phyloP scores from a whole-genome alignment of 2,329 filamentous ascomycete genomes.

The Arachnomyces sp. region DNA sequence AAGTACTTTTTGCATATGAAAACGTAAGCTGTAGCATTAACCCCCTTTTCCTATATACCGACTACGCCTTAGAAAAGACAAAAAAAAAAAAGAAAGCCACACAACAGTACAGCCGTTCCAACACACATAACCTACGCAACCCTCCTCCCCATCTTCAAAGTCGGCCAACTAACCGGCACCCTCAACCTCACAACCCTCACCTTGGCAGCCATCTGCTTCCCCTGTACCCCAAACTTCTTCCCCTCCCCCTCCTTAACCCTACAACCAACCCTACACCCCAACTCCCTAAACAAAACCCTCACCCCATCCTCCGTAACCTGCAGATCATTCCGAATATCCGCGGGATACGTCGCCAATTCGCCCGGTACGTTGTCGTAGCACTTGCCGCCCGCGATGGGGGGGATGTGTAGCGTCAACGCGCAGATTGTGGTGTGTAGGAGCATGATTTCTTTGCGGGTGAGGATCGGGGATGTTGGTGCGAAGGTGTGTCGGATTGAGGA shows the following conservation, averaged over 20 bases:
- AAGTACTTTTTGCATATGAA: too few relatives aligned
- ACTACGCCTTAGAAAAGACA: too few relatives aligned
- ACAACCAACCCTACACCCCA: constrained; percentile 38
- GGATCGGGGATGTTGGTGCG: constrained; percentile 27
- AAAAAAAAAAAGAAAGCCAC: too few relatives aligned
- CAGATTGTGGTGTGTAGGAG: constrained; percentile 39
- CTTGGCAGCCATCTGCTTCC: constrained; percentile 48
- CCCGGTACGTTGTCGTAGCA: constrained; percentile 29
- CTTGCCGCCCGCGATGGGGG: constrained; percentile 31
- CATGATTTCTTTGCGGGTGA: constrained; percentile 33
- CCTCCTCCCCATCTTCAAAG: constrained; percentile 37
- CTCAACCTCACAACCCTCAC: constrained; percentile 59
- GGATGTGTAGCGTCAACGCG: constrained; percentile 38
- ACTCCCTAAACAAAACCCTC: constrained; percentile 37
- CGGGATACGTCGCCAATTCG: constrained; percentile 35
- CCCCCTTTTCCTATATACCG: too few relatives aligned
- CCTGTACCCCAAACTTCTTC: constrained; percentile 41
- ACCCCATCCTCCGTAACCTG: constrained; percentile 28
- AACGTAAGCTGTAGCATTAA: too few relatives aligned
- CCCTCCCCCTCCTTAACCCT: constrained; percentile 34
- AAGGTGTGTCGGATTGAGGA: constrained; percentile 35
- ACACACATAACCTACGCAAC: constrained; percentile 9
- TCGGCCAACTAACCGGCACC: constrained; percentile 77
- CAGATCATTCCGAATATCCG: constrained; percentile 38
- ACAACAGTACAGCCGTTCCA: background rate